Evolutionary conservation across 768 basidiomycete genomes (phyloP), one percentile per base, ranked within the genome.

Genomic region (Fibroporia radiculosa): DNA sequence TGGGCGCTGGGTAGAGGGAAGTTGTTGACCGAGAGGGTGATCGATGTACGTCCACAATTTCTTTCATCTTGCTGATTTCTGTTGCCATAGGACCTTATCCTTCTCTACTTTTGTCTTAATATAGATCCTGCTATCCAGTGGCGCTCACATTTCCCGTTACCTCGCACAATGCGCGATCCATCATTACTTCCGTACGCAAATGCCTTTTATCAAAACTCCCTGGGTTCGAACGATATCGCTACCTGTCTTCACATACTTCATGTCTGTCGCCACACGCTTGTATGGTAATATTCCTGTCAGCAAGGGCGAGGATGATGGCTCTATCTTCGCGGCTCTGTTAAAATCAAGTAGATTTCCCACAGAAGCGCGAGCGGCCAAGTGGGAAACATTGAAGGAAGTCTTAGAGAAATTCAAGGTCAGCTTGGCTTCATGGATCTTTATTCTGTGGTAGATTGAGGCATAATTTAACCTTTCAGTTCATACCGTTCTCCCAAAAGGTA

Each of bases 131-230:
- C 66, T 87, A 47, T 69, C 75, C 40, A 85, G 83, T 54, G 84
- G 84, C 43, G 85, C 84, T 43, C 82, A 84, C 57, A 61, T 88
- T 49, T 88, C 85, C 50, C 76, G 86, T 38, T 89, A 89, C 64
- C 72, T 89, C 37, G 71, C 82, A 36, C 86, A 89, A 62, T 72
- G 83, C 42, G 82, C 84, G 27, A 77, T 82, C 42, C 84, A 87
- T 48, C 86, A 88, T 58, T 86, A 79, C 59, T 89, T 85, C 60
- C 75, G 80, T 49, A 77, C 82, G 2, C 75, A 77, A 48, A 66
- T 76, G 23, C 82, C 83, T 48, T 89, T 87, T 52, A 75, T 87
- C 62, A 86, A 86, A 64, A 75, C 80, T 1, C 65, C 66, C 19
- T 89, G 85, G 85, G 82, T 82, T 52, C 75, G 84, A 55, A 74